phyloP scores from a whole-genome alignment of 352 stramenopile species.

The Globisporangium cystogenes region DNA sequence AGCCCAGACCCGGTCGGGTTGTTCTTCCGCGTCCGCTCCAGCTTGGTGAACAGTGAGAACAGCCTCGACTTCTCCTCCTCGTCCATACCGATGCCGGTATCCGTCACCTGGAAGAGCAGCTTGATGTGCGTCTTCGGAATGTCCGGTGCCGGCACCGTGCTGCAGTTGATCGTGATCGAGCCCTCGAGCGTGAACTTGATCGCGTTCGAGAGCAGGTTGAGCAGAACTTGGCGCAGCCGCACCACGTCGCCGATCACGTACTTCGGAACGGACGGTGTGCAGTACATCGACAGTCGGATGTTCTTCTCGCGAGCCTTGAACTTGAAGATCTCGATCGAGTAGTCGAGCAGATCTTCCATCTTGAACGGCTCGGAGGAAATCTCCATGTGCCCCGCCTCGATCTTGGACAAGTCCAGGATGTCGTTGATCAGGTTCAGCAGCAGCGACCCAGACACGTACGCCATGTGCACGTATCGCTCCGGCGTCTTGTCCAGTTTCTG shows the following conservation, averaged over 20 bases:
- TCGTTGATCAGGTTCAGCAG: constrained; percentile 91
- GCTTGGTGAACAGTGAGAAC: constrained; percentile 64
- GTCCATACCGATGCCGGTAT: constrained; percentile 67
- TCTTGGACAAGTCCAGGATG: constrained; percentile 91
- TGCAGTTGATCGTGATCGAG: constrained; percentile 63
- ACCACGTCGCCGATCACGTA: constrained; percentile 56
- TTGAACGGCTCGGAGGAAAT: constrained; percentile 84
- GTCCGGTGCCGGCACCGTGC: constrained; percentile 43
- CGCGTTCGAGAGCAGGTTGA: constrained; percentile 71
- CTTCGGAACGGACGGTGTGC: constrained; percentile 44
- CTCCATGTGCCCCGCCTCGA: constrained; percentile 89
- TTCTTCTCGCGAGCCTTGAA: constrained; percentile 75
- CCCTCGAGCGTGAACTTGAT: constrained; percentile 79
- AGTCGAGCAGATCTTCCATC: constrained; percentile 76
- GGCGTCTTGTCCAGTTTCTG: constrained; percentile 34
- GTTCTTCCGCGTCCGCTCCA: constrained; percentile 60
- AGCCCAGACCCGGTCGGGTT: constrained; percentile 63
- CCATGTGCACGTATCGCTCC: constrained; percentile 81
- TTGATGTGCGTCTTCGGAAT: constrained; percentile 52
- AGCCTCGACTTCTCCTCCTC: constrained; percentile 53
- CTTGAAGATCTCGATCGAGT: constrained; percentile 81
- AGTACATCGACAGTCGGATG: constrained; percentile 72
- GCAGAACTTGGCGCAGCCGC: constrained; percentile 58
- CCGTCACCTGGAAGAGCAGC: constrained; percentile 64
- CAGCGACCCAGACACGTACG: constrained; percentile 79